These are phyloP conservation scores for Trypanosoma rangeli DNA, from an alignment of 208 protist species.

Conservation along the genomic window DNA sequence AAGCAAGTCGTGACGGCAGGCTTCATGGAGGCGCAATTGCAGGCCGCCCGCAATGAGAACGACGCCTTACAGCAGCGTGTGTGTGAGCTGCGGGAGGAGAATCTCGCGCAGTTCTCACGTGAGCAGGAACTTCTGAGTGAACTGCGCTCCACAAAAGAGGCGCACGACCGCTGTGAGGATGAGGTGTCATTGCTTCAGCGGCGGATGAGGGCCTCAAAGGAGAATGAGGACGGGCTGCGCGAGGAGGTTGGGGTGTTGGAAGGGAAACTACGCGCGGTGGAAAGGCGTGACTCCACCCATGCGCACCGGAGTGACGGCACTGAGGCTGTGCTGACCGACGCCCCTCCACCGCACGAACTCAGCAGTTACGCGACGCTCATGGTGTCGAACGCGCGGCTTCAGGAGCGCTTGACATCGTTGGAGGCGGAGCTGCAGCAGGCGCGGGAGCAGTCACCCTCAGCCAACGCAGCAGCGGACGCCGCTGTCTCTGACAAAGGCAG, in stretches of 20 bases:
- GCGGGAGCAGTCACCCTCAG: neutral
- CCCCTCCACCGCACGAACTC: slow-evolving; percentile 38
- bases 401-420: slow-evolving; percentile 34
- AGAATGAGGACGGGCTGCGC: slow-evolving; percentile 33
- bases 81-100: slow-evolving; percentile 52
- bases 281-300: slow-evolving; percentile 10
- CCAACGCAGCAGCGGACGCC: neutral
- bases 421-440: slow-evolving; percentile 33
- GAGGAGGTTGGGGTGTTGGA: slow-evolving; percentile 56
- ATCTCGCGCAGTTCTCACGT: slow-evolving; percentile 37
- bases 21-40: slow-evolving; percentile 44
- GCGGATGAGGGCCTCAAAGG: slow-evolving; percentile 23
- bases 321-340: slow-evolving; percentile 8
- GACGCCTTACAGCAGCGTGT: slow-evolving; percentile 60
- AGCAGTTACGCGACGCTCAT: slow-evolving; percentile 75
- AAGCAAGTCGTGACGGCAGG: slow-evolving; percentile 41
- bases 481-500: neutral
- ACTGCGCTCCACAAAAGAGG: slow-evolving; percentile 39
- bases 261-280: slow-evolving; percentile 21
- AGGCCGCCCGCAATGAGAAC: slow-evolving; percentile 52
- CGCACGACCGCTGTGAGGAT: slow-evolving; percentile 35
- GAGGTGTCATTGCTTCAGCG: slow-evolving; percentile 31
- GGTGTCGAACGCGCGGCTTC: slow-evolving; percentile 55
- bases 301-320: neutral
- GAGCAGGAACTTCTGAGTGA: slow-evolving; percentile 45